A percentile compares a stretch with the other conserved stretches of the same genome.
These are phyloP conservation scores for Phytophthora fragariaefolia DNA, from an alignment of 352 stramenopile genomes.

Conservation along the genomic window DNA sequence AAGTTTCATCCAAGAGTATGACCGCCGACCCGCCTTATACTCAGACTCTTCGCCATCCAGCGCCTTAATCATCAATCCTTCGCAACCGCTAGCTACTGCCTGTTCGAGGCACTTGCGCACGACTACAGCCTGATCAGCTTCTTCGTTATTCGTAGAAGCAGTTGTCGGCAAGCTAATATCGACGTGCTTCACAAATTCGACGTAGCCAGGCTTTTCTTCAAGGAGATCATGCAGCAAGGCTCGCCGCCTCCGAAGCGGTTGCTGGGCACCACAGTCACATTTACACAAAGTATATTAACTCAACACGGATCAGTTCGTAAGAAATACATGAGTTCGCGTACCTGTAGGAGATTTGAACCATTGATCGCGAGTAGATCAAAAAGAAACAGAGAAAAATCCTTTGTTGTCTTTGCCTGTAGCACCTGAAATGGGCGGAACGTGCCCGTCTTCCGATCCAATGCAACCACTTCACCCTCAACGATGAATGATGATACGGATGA, in stretches of 20 bases:
- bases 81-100: constrained; percentile 67
- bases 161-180: constrained; percentile 46
- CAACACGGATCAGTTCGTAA: neutral
- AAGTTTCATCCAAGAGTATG: constrained; percentile 88
- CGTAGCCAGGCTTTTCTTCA: constrained; percentile 40
- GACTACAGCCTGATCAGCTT: constrained; percentile 5
- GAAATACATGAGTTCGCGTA: constrained; percentile 13
- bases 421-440: constrained; percentile 79
- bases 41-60: constrained; percentile 53
- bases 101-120: constrained; percentile 52
- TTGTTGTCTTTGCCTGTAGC: constrained; percentile 76
- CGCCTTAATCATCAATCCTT: constrained; percentile 84
- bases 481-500: constrained; percentile 51
- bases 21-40: constrained; percentile 74
- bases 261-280: constrained; percentile 20
- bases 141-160: neutral
- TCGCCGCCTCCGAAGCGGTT: constrained; percentile 56
- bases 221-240: constrained; percentile 44
- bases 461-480: constrained; percentile 81
- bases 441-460: constrained; percentile 55
- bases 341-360: constrained; percentile 53
- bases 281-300: constrained; percentile 4
- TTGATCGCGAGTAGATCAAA: constrained; percentile 78
- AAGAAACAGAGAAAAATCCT: constrained; percentile 78
- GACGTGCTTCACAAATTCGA: constrained; percentile 71